These are phyloP conservation scores for Boletus rubescentipes DNA, from an alignment of 768 basidiomycete genomes.

Conservation along the genomic window DNA sequence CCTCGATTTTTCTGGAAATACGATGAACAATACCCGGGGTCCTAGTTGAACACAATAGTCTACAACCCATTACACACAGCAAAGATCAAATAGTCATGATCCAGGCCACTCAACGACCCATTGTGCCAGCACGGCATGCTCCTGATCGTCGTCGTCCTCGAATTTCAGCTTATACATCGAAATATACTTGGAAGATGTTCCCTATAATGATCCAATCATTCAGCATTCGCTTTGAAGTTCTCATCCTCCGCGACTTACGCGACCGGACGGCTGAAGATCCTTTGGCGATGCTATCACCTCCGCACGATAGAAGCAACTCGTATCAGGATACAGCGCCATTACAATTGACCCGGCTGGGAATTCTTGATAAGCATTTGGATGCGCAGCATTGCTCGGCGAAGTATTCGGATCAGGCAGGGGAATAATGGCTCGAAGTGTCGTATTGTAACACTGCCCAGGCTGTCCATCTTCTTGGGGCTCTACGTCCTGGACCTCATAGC, in stretches of 20 bases:
- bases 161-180: conserved; percentile 79
- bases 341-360: conserved; percentile 72
- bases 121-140: conserved; percentile 71
- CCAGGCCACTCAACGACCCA: conserved; percentile 84
- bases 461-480: conserved; percentile 82
- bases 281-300: conserved; percentile 73
- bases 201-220: conserved; percentile 18
- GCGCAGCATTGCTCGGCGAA: conserved; percentile 53
- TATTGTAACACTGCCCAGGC: conserved; percentile 67
- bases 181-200: conserved; percentile 44
- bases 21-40: conserved; percentile 15
- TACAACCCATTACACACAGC: neutral
- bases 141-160: conserved; percentile 86
- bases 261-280: conserved; percentile 36
- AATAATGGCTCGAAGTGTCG: conserved; percentile 69
- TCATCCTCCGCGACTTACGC: conserved; percentile 34
- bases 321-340: conserved; percentile 88
- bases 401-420: conserved; percentile 77
- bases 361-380: conserved; percentile 68
- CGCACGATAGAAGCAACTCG: conserved; percentile 87
- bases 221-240: conserved; percentile 1
- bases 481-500: conserved; percentile 84
- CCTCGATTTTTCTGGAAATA: conserved; percentile 20
- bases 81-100: conserved; percentile 2
- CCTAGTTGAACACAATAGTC: neutral